Percentiles rank a stretch among this genome's conserved stretches.
phyloP scores from a whole-genome alignment of 768 basidiomycete genomes.

The Hericium rajendrae region DNA sequence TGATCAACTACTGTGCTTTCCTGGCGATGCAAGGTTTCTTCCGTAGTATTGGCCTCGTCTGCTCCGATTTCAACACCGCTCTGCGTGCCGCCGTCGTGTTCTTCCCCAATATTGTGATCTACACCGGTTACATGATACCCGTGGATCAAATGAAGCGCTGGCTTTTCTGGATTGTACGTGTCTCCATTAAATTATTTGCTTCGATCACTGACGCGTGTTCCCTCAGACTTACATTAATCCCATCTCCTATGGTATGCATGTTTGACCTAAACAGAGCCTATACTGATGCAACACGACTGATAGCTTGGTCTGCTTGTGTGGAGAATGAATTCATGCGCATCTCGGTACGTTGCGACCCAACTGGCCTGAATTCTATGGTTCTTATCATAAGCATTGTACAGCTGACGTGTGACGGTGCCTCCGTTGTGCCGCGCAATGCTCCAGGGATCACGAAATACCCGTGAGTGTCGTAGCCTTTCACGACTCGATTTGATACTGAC shows the following conservation, averaged over 20 bases:
- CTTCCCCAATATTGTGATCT: constrained; percentile 68
- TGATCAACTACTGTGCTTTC: constrained; percentile 56
- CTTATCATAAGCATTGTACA: background rate
- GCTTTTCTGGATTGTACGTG: constrained; percentile 77
- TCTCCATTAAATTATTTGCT: too few relatives aligned
- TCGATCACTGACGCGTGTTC: background rate
- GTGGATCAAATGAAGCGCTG: constrained; percentile 67
- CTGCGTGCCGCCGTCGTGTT: constrained; percentile 33
- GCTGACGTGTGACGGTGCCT: constrained; percentile 59
- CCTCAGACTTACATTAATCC: constrained; percentile 81
- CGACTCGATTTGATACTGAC: background rate
- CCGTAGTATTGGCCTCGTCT: constrained; percentile 57
- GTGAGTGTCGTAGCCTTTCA: constrained; percentile 25
- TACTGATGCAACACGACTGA: background rate
- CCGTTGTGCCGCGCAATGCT: constrained; percentile 56
- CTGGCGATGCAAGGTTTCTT: constrained; percentile 82
- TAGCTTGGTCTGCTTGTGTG: constrained; percentile 62
- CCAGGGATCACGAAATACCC: constrained; percentile 50
- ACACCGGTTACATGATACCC: constrained; percentile 64
- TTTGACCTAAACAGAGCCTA: too few relatives aligned
- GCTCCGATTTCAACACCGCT: constrained; percentile 42
- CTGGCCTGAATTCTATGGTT: constrained; percentile 36
- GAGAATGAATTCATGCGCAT: constrained; percentile 80
- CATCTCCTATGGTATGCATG: constrained; percentile 14
- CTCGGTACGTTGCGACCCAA: constrained; percentile 3